These are phyloP conservation scores for Plasmodium relictum DNA, from an alignment of 169 alveolate genomes.

Conservation along the genomic window DNA sequence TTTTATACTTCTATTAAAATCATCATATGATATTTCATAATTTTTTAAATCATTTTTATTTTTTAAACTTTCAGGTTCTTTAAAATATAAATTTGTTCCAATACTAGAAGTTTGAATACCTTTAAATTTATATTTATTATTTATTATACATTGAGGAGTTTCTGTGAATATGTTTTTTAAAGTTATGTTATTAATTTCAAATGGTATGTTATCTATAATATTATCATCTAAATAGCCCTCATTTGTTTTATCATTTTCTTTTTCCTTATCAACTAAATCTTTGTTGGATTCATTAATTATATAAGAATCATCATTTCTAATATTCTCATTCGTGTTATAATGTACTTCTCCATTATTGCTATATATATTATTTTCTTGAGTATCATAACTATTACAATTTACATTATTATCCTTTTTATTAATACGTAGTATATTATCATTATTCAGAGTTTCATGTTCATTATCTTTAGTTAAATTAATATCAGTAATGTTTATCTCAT, in stretches of 20 bases:
- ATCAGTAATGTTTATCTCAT: not conserved
- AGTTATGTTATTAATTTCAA: conserved; percentile 55
- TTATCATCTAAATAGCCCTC: not conserved
- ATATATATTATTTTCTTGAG: not conserved
- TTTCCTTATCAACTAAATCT: not conserved
- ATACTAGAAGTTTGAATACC: conserved; percentile 72
- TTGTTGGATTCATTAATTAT: not conserved
- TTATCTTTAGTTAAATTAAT: conserved; percentile 50
- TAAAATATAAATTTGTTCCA: conserved; percentile 71
- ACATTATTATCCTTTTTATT: not conserved
- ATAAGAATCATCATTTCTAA: not conserved
- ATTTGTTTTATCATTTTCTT: not conserved
- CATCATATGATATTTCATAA: conserved; percentile 19
- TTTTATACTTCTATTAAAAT: conserved; percentile 17
- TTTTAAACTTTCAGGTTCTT: conserved; percentile 61
- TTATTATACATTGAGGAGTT: conserved; percentile 60
- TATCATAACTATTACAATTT: not conserved
- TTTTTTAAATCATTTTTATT: conserved; percentile 11
- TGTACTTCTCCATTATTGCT: not conserved
- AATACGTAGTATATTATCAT: not conserved
- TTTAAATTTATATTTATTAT: conserved; percentile 63
- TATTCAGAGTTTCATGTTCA: not conserved
- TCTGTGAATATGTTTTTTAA: conserved; percentile 51
- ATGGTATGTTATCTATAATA: conserved; percentile 53
- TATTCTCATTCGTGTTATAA: not conserved